Percentiles rank a stretch among this genome's conserved stretches.
Conservation (phyloP, 345 rosid genomes). For the Linum usitatissimum region DNA sequence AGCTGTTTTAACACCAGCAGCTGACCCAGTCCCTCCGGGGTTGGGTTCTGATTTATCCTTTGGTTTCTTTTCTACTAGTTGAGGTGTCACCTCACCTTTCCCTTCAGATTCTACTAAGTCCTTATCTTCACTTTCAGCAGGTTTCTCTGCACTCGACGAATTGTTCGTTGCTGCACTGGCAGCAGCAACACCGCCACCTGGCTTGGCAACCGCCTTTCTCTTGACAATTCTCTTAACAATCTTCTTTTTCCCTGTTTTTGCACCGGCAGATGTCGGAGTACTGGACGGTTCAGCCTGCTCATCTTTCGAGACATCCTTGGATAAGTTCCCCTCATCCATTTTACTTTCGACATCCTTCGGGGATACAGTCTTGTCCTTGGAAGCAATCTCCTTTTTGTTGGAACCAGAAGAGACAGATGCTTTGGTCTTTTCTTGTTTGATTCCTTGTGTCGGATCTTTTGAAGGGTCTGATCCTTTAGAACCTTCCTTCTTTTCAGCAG, state of each 20-base stretch:
- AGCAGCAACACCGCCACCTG: slow-evolving; percentile 19
- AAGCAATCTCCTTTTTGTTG: slow-evolving; percentile 22
- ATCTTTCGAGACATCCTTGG: slow-evolving; percentile 30
- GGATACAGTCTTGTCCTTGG: slow-evolving; percentile 28
- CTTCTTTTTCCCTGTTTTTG: slow-evolving; percentile 61
- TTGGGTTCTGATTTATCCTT: slow-evolving; percentile 35
- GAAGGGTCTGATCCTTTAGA: slow-evolving; percentile 23
- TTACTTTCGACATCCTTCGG: slow-evolving; percentile 25
- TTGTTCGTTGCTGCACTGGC: slow-evolving; percentile 33
- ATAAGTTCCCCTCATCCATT: slow-evolving; percentile 22
- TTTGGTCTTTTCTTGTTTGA: slow-evolving; percentile 28
- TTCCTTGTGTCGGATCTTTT: slow-evolving; percentile 27
- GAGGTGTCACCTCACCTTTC: slow-evolving; percentile 32
- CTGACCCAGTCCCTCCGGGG: slow-evolving; percentile 25
- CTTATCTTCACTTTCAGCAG: slow-evolving; percentile 29
- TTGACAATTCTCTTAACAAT: slow-evolving; percentile 72
- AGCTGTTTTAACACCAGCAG: slow-evolving; percentile 40
- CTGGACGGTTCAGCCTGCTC: slow-evolving; percentile 28
- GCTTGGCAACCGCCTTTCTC: slow-evolving; percentile 39
- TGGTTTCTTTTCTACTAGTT: slow-evolving; percentile 29
- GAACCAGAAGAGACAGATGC: slow-evolving; percentile 26
- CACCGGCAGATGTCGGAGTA: slow-evolving; percentile 31
- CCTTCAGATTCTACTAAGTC: slow-evolving; percentile 26
- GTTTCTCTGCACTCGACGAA: slow-evolving; percentile 28
- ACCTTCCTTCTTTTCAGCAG: slow-evolving; percentile 41